Conservation (phyloP, 805 yeast genomes). For the Hanseniaspora valbyensis region DNA sequence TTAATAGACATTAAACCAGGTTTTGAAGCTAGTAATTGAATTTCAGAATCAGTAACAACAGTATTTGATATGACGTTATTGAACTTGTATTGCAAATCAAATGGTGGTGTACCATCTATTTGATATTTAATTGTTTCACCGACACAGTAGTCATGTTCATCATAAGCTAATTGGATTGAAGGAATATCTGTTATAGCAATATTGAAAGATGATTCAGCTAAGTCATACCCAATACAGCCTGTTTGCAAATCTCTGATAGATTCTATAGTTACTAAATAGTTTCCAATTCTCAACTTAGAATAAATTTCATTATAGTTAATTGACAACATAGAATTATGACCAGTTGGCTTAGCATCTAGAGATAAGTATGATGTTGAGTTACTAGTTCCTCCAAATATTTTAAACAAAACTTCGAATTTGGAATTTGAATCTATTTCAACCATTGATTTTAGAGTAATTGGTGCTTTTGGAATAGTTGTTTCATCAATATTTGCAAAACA, state of each 20-base stretch:
- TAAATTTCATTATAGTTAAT: constrained; percentile 37
- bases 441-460: constrained; percentile 37
- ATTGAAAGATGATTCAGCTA: constrained; percentile 37
- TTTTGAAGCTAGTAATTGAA: constrained; percentile 62
- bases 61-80: constrained; percentile 52
- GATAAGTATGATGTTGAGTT: constrained; percentile 14
- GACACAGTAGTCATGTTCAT: constrained; percentile 59
- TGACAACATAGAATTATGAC: constrained; percentile 21
- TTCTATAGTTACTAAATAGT: constrained; percentile 48
- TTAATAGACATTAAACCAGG: constrained; percentile 66
- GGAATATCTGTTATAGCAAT: constrained; percentile 71
- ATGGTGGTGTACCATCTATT: constrained; percentile 71
- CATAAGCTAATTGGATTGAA: constrained; percentile 39
- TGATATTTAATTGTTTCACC: constrained; percentile 79
- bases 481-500: constrained; percentile 35
- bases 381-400: constrained; percentile 3
- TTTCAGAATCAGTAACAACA: constrained; percentile 37
- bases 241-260: constrained; percentile 49
- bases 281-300: constrained; percentile 53
- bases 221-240: constrained; percentile 49
- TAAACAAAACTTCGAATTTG: constrained; percentile 51
- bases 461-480: constrained; percentile 30
- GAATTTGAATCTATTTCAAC: constrained; percentile 41
- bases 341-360: constrained; percentile 32
- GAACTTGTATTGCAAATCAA: constrained; percentile 62